These are phyloP conservation scores for Kalmusia sp. DNA, from an alignment of 2,329 filamentous ascomycete genomes.

Conservation along the genomic window DNA sequence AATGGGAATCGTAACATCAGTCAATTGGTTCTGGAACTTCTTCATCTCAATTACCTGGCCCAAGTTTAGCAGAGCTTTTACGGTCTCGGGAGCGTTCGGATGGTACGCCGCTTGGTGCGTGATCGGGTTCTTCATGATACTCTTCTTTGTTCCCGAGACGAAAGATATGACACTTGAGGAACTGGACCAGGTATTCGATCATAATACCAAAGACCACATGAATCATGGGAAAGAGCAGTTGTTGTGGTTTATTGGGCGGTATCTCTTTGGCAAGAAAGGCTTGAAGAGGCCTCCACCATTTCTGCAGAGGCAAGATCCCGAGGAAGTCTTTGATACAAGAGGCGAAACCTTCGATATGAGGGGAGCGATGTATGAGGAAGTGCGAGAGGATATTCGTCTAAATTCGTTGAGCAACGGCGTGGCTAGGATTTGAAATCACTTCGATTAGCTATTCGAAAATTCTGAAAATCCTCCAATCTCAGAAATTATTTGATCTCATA, in stretches of 20 bases:
- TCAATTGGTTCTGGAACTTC: conserved; percentile 32
- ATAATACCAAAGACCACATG: conserved; percentile 17
- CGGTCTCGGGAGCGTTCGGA: conserved; percentile 17
- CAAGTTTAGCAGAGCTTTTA: conserved; percentile 19
- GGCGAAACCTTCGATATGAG: conserved; percentile 12
- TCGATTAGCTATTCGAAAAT: too few species aligned
- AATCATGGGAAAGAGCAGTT: conserved; percentile 18
- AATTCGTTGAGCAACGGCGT: too few species aligned
- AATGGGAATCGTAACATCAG: conserved; percentile 24
- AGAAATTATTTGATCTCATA: too few species aligned
- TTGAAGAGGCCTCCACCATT: conserved; percentile 21
- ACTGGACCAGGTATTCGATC: conserved; percentile 26
- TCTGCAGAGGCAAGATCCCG: conserved; percentile 22
- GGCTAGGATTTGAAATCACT: too few species aligned
- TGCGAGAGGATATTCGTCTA: conserved; percentile 14
- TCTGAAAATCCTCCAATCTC: too few species aligned
- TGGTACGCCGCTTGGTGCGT: conserved; percentile 29
- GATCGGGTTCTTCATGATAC: conserved; percentile 22
- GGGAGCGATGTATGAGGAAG: conserved; percentile 7
- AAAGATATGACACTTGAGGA: conserved; percentile 26
- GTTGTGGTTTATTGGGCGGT: conserved; percentile 19
- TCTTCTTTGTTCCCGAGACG: conserved; percentile 27
- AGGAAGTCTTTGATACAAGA: conserved; percentile 13
- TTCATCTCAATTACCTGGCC: conserved; percentile 28
- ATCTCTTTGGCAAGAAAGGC: conserved; percentile 14